Percentiles rank a stretch among this genome's conserved stretches.
Evolutionary conservation across 306 rosid species (phyloP).

Genomic region (Prunus fruticosa): DNA sequence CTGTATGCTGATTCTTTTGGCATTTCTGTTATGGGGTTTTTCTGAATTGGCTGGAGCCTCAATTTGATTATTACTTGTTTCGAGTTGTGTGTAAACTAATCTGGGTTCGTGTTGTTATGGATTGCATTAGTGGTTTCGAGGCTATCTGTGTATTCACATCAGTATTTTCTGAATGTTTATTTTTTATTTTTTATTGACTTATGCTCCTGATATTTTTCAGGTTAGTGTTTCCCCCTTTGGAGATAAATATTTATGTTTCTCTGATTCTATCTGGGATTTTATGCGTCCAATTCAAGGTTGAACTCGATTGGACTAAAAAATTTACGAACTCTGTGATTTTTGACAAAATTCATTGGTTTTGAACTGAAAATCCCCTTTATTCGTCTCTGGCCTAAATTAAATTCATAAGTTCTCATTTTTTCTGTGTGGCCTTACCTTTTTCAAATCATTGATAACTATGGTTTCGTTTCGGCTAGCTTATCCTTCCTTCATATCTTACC

Average conservation of each 20-base stretch:
- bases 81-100: background rate
- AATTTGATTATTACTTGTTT: background rate
- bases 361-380: background rate
- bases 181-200: background rate
- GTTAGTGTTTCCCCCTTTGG: background rate
- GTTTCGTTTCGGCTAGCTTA: background rate
- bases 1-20: background rate
- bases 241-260: background rate
- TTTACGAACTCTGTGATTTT: background rate
- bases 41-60: background rate
- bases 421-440: background rate
- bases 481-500: background rate
- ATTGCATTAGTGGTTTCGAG: background rate
- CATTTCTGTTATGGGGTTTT: background rate
- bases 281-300: background rate
- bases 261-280: background rate
- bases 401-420: background rate
- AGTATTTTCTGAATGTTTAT: background rate
- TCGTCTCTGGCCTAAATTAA: background rate
- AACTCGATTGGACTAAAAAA: background rate
- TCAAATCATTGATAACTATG: background rate
- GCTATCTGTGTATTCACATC: background rate
- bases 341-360: background rate
- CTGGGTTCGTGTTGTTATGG: background rate
- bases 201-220: background rate